These are phyloP conservation scores for Fusarium pseudograminearum DNA, from an alignment of 2,329 filamentous ascomycete genomes.

Conservation along the genomic window DNA sequence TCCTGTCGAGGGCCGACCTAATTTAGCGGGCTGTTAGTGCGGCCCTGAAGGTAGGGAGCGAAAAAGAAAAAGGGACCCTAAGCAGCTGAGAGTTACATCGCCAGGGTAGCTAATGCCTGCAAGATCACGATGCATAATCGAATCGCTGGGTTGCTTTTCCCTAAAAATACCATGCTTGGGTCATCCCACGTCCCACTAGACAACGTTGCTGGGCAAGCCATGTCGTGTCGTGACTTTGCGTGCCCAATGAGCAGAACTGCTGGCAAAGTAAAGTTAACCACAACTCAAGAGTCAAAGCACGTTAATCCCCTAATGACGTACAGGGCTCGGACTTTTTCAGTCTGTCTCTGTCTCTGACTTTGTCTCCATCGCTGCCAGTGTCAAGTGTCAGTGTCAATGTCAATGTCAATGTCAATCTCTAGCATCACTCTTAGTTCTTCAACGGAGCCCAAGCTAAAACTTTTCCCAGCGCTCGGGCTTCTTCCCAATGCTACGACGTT, in stretches of 20 bases:
- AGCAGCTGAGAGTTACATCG: slow-evolving; percentile 6
- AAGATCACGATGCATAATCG: slow-evolving; percentile 12
- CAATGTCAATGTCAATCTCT: background rate
- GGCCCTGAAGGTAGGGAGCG: background rate
- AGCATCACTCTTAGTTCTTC: background rate
- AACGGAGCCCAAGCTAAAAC: background rate
- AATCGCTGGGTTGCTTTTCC: background rate
- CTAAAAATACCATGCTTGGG: background rate
- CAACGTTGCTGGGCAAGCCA: background rate
- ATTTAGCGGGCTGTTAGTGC: slow-evolving; percentile 6
- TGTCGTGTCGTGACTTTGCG: background rate
- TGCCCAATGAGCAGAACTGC: background rate
- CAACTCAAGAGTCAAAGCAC: background rate
- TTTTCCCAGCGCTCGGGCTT: background rate
- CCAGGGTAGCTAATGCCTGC: slow-evolving; percentile 2
- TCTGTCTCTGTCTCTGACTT: too few relatives aligned
- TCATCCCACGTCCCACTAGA: background rate
- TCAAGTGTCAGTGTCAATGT: background rate
- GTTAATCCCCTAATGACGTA: background rate
- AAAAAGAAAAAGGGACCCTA: background rate
- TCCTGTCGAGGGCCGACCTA: background rate
- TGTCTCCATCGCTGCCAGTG: background rate
- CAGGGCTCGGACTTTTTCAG: background rate
- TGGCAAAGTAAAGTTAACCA: background rate
- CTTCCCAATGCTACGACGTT: background rate